Evolutionary conservation across 495 filamentous ascomycete species (phyloP), one percentile per base, ranked within the genome.

Genomic region (Penicillium atrosanguineum): DNA sequence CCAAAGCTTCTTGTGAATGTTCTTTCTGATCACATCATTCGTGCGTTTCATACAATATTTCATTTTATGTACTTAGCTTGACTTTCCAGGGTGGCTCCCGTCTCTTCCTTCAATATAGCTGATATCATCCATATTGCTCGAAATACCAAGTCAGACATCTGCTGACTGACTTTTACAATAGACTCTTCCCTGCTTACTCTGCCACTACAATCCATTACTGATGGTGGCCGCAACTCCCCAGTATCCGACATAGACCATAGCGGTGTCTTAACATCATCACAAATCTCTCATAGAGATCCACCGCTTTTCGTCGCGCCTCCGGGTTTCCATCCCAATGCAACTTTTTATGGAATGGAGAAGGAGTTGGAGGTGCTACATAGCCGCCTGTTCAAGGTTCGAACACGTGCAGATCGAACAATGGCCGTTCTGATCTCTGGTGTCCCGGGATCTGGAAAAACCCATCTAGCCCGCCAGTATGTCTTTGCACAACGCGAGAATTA

Each of bases 381-480:
- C 49, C 80, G 87, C 58, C 71, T 94, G 15, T 84, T 78, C 56
- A 85, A 87, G 52, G 72, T 76, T 12, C 85, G 82, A 56, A 79
- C 77, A 57, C 75, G 88, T 19, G 73, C 74, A 15, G 75, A 85
- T 52, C 82, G 85, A 7, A 84, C 85, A 3, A 83, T 81, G 44
- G 85, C 83, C 14, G 87, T 91, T 6, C 70, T 91, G 7, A 80
- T 94, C 34, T 81, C 83, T 55, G 85, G 85, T 42, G 80, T 88
- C 28, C 83, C 89, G n/a, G 89, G 89, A 14, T 83, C 83, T 1
- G 89, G 89, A 19, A 94, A 94, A 68, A 87, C 87, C 0, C 88
- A 92, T 64, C 71, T 93, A n/a, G 88, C 87, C 31, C 78, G 89
- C 7, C 80, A 94, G 67, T 94, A 92, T 59, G 86, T 91, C 46